Evolutionary conservation across 2,329 filamentous ascomycete species (phyloP), one percentile per base, ranked within the genome.

Genomic region (Zymoseptoria ardabiliae): DNA sequence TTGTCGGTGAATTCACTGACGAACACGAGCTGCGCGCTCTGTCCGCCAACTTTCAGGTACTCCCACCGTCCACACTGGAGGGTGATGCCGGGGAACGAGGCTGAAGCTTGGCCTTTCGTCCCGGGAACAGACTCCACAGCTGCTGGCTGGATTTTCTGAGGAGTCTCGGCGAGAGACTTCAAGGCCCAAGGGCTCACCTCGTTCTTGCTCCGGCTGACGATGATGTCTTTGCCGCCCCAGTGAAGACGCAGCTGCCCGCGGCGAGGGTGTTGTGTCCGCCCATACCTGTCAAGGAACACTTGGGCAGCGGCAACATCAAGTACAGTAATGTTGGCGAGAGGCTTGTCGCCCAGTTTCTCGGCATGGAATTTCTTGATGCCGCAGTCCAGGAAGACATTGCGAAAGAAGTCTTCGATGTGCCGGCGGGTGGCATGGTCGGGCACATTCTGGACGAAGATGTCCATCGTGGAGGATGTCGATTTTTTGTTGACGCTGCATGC

Each of bases 301-400:
- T 73, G 59, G 0, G 72, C 80, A 20, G 78, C 75, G 1, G 63
- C 55, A 1, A 53, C 21, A 57, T 75, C 71, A 1, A 78, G 73
- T 21, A 84, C 74, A 0, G 80, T 81, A 49, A 84, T 62, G 11
- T 71, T 73, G 0, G 77, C 82, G 62, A 73, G 74, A 4, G 63
- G 61, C 58, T 76, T 79, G 35, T 66, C 69, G 13, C 61, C 66
- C 3, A 72, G 67, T 62, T 82, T 82, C 30, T 77, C 72, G 52
- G 76, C 76, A 52, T 79, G 70, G 61, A 74, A 81, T 28, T 71
- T 68, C 3, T 71, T 55, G 58, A 82, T 77, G 1, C 69, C 69
- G 7, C 79, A 73, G 1, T 66, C 58, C 5, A 56, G 61, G 6
- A 83, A 68, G 13, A 70, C 67, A 0, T 71, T 69, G 19, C 70